Evolutionary conservation across 1,284 basidiomycete genomes (phyloP), one percentile per base, ranked within the genome.

Genomic region (Pyrrhoderma noxium): DNA sequence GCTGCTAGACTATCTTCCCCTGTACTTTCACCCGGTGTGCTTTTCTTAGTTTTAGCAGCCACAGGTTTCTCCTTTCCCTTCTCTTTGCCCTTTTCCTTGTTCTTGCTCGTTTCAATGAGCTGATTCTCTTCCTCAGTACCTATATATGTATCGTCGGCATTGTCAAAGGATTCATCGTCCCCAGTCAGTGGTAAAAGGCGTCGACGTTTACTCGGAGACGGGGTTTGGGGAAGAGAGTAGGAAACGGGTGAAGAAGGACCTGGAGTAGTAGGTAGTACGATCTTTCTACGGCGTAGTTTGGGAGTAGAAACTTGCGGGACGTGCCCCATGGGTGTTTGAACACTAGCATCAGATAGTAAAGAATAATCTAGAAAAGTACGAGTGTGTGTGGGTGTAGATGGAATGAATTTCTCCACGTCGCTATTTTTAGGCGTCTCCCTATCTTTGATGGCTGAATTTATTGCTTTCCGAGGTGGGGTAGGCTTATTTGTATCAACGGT

Each of bases 131-230:
- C 21, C 39, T 22, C 16, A 18, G 39, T 14, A 18, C 16, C 14
- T 41, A 18, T 14, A 18, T 5, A 18, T 18, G 16, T 4, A 4
- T 31, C 27, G 27, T 31, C 5, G 27, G 7, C 11, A 4, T 31
- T 11, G 27, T 31, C 5, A 11, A 5, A 5, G 8, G 14, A 18
- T 1, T 39, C 22, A 25, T 36, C 21, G 16, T 27, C 23, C 14
- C 23, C 16, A 16, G 49, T 40, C 8, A 19, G 23, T 2, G 31
- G 42, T 14, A 13, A n/a, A 14, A n/a, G 14, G 22, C 21, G 27
- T 9, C 13, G n/a, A n/a, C 42, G 41, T 51, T 53, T 53, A n/a
- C 14, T 21, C n/a, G 51, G 52, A 7, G 46, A 53, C 21, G 51
- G 40, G 3, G 45, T 45, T 39, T 51, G 49, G 9, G 41, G 45